These are phyloP conservation scores for Gossypium ekmanianum DNA, from an alignment of 345 rosid species.

Conservation along the genomic window DNA sequence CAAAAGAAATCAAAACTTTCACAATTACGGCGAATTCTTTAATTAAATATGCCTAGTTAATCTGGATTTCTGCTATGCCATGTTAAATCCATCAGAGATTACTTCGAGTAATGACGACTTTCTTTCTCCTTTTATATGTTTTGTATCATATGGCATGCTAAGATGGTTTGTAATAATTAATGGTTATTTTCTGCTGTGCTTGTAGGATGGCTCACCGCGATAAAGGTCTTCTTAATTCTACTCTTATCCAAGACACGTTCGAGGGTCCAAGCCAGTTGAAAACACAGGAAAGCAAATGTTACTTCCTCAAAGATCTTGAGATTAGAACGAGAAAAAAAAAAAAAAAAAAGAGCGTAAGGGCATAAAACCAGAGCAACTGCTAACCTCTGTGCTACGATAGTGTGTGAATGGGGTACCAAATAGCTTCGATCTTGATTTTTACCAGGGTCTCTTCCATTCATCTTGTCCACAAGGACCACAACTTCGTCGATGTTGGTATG, in stretches of 20 bases:
- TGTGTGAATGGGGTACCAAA: neutral
- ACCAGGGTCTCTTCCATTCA: neutral
- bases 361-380: constrained; percentile 9
- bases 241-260: constrained; percentile 56
- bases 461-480: neutral
- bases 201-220: constrained; percentile 73
- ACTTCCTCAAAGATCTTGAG: constrained; percentile 48
- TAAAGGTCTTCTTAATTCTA: constrained; percentile 52
- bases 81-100: too few relatives aligned
- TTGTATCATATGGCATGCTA: too few relatives aligned
- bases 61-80: too few relatives aligned
- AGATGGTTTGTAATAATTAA: neutral
- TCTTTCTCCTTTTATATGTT: neutral
- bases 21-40: too few relatives aligned
- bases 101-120: neutral
- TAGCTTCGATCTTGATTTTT: neutral
- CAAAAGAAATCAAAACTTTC: too few relatives aligned
- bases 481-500: neutral
- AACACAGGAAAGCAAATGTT: constrained; percentile 47
- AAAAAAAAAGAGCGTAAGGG: constrained; percentile 3
- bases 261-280: constrained; percentile 41
- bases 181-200: constrained; percentile 4
- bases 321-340: constrained; percentile 31
- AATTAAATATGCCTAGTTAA: too few relatives aligned
- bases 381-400: neutral